phyloP scores from a whole-genome alignment of 2,329 filamentous ascomycete genomes.

The Hymenoscyphus albidus region DNA sequence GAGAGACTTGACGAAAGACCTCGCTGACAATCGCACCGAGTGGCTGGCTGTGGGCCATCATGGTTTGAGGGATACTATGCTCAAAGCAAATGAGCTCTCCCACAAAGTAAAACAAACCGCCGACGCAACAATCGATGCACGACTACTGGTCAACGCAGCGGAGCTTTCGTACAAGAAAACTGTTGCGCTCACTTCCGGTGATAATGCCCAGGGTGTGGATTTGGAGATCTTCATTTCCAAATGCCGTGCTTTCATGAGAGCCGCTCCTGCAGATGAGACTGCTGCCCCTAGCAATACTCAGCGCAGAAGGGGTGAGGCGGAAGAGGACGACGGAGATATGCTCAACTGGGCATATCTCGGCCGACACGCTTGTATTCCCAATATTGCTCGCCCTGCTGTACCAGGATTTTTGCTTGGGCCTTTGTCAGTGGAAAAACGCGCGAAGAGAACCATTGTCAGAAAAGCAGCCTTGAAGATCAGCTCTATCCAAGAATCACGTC shows the following conservation, averaged over 20 bases:
- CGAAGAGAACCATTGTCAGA: constrained; percentile 66
- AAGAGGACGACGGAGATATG: constrained; percentile 69
- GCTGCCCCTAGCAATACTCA: constrained; percentile 44
- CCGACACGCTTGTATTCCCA: constrained; percentile 68
- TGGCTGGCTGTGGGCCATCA: constrained; percentile 62
- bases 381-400: constrained; percentile 69
- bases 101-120: constrained; percentile 77
- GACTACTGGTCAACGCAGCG: constrained; percentile 75
- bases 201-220: constrained; percentile 71
- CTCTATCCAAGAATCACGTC: constrained; percentile 66
- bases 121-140: constrained; percentile 86
- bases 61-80: constrained; percentile 62
- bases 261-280: constrained; percentile 52
- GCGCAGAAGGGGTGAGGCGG: constrained; percentile 48
- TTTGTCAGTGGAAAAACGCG: constrained; percentile 81
- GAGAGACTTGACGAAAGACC: constrained; percentile 59
- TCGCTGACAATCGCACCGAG: constrained; percentile 66
- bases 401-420: constrained; percentile 85
- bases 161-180: constrained; percentile 79
- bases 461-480: constrained; percentile 63
- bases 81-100: constrained; percentile 62
- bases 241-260: constrained; percentile 80
- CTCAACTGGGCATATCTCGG: constrained; percentile 87
- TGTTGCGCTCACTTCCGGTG: constrained; percentile 68
- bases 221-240: constrained; percentile 90